Percentiles rank a stretch among this genome's conserved stretches.
Evolutionary conservation across 208 protist genomes (phyloP).

Genomic region (Leishmania turanica): DNA sequence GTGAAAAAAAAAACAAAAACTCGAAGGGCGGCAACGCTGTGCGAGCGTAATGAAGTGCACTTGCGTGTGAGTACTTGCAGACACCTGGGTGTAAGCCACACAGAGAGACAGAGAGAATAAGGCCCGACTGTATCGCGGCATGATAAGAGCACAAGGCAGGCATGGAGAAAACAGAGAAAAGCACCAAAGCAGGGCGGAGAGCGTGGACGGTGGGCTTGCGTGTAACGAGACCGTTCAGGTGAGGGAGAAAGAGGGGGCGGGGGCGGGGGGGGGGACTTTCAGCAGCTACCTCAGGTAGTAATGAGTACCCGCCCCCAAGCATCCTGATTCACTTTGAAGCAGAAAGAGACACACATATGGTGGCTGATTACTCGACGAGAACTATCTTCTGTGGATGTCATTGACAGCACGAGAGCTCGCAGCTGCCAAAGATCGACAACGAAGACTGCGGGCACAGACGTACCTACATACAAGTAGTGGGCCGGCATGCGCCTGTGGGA

Average conservation of each 20-base stretch:
- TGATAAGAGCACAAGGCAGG: background rate
- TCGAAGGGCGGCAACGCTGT: background rate
- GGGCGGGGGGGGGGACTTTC: background rate
- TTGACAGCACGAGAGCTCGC: background rate
- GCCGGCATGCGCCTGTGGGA: background rate
- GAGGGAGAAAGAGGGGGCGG: background rate
- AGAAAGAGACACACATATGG: background rate
- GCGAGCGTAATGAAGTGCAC: background rate
- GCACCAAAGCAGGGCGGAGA: background rate
- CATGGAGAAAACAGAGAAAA: background rate
- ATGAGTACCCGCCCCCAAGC: background rate
- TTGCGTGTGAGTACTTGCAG: background rate
- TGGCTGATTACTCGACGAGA: background rate
- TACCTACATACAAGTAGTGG: conserved; percentile 11
- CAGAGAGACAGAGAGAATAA: background rate
- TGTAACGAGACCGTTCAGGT: background rate
- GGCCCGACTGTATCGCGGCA: background rate
- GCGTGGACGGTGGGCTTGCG: background rate
- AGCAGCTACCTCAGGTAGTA: background rate
- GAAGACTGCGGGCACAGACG: background rate
- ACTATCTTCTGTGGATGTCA: background rate
- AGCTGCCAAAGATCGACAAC: background rate
- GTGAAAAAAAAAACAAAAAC: background rate
- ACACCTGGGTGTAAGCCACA: background rate
- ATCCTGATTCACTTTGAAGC: background rate